phyloP scores from a whole-genome alignment of 2,329 filamentous ascomycete genomes.

The Cephalotrichum gorgonifer region DNA sequence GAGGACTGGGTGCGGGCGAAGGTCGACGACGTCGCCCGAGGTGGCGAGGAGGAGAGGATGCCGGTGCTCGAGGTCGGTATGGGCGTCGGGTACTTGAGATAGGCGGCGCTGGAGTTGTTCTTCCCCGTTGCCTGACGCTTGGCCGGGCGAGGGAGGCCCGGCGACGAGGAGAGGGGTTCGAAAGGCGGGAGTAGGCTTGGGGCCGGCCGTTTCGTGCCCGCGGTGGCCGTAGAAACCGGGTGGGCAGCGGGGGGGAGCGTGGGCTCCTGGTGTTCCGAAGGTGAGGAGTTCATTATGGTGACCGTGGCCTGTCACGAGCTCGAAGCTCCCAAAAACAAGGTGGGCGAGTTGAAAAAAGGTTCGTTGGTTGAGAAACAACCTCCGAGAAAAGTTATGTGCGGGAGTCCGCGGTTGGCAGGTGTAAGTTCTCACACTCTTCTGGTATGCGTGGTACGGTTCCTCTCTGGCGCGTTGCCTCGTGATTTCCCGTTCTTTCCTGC shows the following conservation, averaged over 20 bases:
- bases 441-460: too few species aligned
- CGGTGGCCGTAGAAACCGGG: conserved; percentile 9
- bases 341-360: too few species aligned
- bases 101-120: conserved; percentile 27
- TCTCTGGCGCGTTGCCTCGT: not conserved
- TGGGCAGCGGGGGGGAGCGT: conserved; percentile 15
- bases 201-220: conserved; percentile 49
- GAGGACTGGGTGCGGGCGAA: conserved; percentile 23
- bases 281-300: conserved; percentile 29
- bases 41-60: conserved; percentile 79
- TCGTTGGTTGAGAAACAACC: conserved; percentile 11
- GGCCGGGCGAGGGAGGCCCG: conserved; percentile 54
- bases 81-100: conserved; percentile 79
- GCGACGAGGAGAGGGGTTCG: conserved; percentile 70
- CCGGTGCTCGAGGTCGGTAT: conserved; percentile 89
- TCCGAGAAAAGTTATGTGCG: not conserved
- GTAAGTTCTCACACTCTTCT: not conserved
- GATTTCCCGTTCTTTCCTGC: not conserved
- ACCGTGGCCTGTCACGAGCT: conserved; percentile 9
- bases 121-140: conserved; percentile 53
- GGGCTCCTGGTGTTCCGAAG: conserved; percentile 22
- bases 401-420: not conserved
- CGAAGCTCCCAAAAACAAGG: too few species aligned
- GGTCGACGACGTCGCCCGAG: conserved; percentile 27
- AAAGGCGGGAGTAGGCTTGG: conserved; percentile 68